Evolutionary conservation across 345 rosid species (phyloP).

Genomic region (Gossypium australe): DNA sequence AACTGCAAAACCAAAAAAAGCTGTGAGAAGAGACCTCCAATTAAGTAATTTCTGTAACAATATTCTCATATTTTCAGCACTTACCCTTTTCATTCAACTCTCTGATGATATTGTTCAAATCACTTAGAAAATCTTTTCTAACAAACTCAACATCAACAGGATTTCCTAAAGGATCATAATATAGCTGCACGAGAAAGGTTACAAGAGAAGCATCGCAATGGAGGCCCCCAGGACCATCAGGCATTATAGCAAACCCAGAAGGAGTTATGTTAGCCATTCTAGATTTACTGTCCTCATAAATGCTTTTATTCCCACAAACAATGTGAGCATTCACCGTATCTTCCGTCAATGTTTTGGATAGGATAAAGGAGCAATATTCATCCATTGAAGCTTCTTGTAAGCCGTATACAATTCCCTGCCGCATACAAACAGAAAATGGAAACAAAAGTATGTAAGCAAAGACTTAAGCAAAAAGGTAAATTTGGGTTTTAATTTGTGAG

Average conservation of each 20-base stretch:
- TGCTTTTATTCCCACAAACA: background rate
- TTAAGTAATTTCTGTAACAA: background rate
- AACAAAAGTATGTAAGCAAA: background rate
- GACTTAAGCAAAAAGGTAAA: background rate
- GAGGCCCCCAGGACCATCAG: background rate
- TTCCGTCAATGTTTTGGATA: background rate
- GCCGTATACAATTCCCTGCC: background rate
- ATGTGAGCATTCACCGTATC: background rate
- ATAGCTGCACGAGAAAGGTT: background rate
- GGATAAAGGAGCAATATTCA: background rate
- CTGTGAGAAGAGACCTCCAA: background rate
- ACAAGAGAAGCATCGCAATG: background rate
- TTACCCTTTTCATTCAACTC: slow-evolving; percentile 5
- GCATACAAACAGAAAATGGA: background rate
- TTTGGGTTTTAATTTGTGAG: background rate
- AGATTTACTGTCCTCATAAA: background rate
- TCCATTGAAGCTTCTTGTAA: slow-evolving; percentile 1
- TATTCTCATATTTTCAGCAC: background rate
- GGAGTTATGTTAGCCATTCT: background rate
- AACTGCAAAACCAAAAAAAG: slow-evolving; percentile 1
- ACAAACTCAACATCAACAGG: background rate
- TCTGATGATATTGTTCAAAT: background rate
- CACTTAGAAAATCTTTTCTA: background rate
- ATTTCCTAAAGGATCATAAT: background rate
- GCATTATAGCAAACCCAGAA: background rate